Conservation (phyloP, 2,329 filamentous ascomycete genomes). For the Cytospora leucostoma region DNA sequence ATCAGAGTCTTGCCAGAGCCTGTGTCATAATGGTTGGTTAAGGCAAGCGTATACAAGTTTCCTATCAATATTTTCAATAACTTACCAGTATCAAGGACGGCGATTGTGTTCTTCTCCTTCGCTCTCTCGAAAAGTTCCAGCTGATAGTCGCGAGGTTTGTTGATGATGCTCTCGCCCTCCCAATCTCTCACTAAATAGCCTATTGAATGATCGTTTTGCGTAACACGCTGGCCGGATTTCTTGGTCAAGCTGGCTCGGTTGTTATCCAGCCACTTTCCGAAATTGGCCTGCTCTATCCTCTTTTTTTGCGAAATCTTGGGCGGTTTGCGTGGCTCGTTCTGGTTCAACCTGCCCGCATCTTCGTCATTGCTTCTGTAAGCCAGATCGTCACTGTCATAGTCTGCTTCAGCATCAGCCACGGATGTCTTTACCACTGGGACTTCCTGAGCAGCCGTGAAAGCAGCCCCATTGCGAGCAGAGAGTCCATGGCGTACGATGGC, state of each 20-base stretch:
- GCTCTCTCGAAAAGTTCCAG: slow-evolving; percentile 87
- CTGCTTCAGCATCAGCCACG: slow-evolving; percentile 24
- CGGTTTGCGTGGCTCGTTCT: slow-evolving; percentile 36
- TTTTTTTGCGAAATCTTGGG: slow-evolving; percentile 49
- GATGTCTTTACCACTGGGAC: not conserved
- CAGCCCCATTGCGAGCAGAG: not conserved
- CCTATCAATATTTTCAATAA: slow-evolving; percentile 7
- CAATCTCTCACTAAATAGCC: slow-evolving; percentile 39
- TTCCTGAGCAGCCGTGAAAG: not conserved
- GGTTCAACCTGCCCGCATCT: slow-evolving; percentile 29
- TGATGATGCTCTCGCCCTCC: slow-evolving; percentile 61
- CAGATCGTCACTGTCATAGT: slow-evolving; percentile 2
- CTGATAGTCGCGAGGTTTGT: slow-evolving; percentile 85
- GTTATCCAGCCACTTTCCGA: slow-evolving; percentile 46
- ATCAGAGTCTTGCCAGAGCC: slow-evolving; percentile 97
- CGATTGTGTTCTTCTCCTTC: slow-evolving; percentile 83
- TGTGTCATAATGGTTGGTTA: slow-evolving; percentile 36
- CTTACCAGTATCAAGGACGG: slow-evolving; percentile 85
- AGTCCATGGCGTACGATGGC: not conserved
- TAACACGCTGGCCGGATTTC: slow-evolving; percentile 32
- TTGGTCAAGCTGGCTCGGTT: slow-evolving; percentile 42
- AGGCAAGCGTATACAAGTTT: not conserved
- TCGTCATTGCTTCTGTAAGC: slow-evolving; percentile 31
- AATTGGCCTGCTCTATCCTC: slow-evolving; percentile 51
- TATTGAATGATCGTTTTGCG: slow-evolving; percentile 36